Evolutionary conservation across 371 early-diverging fungal species (phyloP).

Genomic region (Mucor velutinosus): DNA sequence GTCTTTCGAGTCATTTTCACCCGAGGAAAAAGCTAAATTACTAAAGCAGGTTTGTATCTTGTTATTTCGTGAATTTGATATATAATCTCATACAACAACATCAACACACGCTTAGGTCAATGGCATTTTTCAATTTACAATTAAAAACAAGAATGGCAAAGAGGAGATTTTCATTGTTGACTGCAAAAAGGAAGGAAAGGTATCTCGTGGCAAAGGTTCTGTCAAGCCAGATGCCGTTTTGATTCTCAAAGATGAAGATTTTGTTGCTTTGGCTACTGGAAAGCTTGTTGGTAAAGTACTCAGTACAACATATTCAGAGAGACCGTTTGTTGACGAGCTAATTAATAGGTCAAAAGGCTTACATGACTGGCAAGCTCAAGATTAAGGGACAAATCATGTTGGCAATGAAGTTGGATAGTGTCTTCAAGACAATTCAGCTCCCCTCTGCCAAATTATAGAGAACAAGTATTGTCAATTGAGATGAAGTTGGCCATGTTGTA

Average conservation of each 20-base stretch:
- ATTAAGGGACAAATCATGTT: conserved; percentile 91
- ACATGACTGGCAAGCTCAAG: conserved; percentile 84
- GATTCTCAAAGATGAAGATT: conserved; percentile 73
- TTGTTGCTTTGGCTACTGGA: conserved; percentile 81
- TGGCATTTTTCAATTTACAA: conserved; percentile 83
- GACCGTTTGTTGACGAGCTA: too few species aligned
- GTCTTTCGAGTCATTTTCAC: conserved; percentile 30
- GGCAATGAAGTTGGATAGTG: conserved; percentile 75
- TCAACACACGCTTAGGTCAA: conserved; percentile 49
- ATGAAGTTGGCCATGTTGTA: too few species aligned
- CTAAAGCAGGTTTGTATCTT: conserved; percentile 37
- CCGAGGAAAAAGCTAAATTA: conserved; percentile 45
- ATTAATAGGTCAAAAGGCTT: conserved; percentile 77
- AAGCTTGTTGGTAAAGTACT: conserved; percentile 70
- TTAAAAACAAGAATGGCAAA: conserved; percentile 66
- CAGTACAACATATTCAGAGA: too few species aligned
- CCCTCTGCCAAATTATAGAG: conserved; percentile 57
- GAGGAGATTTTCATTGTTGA: conserved; percentile 77
- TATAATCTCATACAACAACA: not conserved
- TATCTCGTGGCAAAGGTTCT: conserved; percentile 64
- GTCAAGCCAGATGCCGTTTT: conserved; percentile 69
- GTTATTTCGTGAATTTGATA: not conserved
- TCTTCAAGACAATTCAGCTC: conserved; percentile 50
- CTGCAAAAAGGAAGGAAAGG: conserved; percentile 68
- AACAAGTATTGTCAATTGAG: too few species aligned